These are phyloP conservation scores for Coemansia reversa DNA, from an alignment of 192 early-diverging fungal genomes.

Conservation along the genomic window DNA sequence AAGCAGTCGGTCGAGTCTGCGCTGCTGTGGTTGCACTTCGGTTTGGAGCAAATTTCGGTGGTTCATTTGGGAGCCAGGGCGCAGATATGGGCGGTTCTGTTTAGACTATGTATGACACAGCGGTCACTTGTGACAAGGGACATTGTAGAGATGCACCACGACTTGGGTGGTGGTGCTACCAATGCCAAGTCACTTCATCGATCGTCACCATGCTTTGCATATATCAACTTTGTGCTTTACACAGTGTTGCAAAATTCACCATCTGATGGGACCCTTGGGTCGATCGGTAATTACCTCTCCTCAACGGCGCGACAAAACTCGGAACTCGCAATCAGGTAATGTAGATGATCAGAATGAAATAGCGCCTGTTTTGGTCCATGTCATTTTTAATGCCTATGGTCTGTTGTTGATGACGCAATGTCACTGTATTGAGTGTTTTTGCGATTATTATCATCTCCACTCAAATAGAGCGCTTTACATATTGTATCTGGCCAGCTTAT, in stretches of 20 bases:
- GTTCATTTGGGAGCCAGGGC: constrained; percentile 14
- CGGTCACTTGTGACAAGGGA: constrained; percentile 15
- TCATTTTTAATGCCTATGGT: background rate
- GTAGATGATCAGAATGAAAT: constrained; percentile 1
- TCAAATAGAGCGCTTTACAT: background rate
- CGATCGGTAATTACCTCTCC: constrained; percentile 14
- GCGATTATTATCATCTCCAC: background rate
- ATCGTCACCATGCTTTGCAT: constrained; percentile 4
- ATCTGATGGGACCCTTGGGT: constrained; percentile 7
- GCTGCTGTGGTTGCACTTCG: constrained; percentile 25
- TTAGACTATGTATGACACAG: constrained; percentile 17
- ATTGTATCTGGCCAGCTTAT: background rate
- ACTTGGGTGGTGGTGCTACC: constrained; percentile 9
- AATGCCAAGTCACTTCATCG: background rate
- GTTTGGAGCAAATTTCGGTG: constrained; percentile 6
- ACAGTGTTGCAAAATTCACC: constrained; percentile 7
- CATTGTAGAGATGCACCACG: constrained; percentile 15
- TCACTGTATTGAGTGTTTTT: background rate
- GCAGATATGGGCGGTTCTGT: constrained; percentile 29
- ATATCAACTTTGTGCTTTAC: constrained; percentile 20
- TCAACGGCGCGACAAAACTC: constrained; percentile 11
- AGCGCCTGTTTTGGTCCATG: background rate
- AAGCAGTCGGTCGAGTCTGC: constrained; percentile 9
- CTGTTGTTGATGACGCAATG: background rate
- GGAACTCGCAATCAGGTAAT: constrained; percentile 45